Evolutionary conservation across 345 rosid genomes (phyloP).

Genomic region (Linum usitatissimum): DNA sequence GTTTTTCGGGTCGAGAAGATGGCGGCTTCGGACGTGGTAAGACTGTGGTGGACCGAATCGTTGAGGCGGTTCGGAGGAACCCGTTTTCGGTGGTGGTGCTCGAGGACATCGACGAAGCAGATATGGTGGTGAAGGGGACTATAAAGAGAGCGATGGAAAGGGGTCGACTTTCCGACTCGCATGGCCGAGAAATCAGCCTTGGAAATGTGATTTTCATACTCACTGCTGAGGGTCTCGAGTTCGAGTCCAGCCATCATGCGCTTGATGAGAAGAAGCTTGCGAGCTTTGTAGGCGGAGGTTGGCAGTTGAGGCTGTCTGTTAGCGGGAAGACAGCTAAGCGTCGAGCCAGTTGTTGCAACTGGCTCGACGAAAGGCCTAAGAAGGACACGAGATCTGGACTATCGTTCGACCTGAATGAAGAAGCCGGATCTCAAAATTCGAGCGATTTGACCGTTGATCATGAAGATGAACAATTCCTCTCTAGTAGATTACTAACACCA

Average conservation of each 20-base stretch:
- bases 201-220: conserved; percentile 81
- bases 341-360: conserved; percentile 31
- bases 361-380: conserved; percentile 54
- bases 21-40: conserved; percentile 54
- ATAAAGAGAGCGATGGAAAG: conserved; percentile 83
- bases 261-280: conserved; percentile 58
- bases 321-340: conserved; percentile 56
- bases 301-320: conserved; percentile 60
- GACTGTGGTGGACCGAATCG: conserved; percentile 66
- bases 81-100: conserved; percentile 74
- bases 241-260: conserved; percentile 20
- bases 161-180: conserved; percentile 77
- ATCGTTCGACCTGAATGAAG: conserved; percentile 69
- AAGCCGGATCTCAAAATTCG: conserved; percentile 64
- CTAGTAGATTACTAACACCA: conserved; percentile 33
- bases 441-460: conserved; percentile 80
- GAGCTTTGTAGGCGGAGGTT: conserved; percentile 42
- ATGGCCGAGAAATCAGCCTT: conserved; percentile 88
- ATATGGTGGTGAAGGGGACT: conserved; percentile 51
- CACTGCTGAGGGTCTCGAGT: conserved; percentile 38
- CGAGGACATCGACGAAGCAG: conserved; percentile 84
- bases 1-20: conserved; percentile 32
- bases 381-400: conserved; percentile 33
- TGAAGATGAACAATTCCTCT: conserved; percentile 49
- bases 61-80: conserved; percentile 67